phyloP scores from a whole-genome alignment of 2,329 filamentous ascomycete species.

The Lachnellula hyalina region DNA sequence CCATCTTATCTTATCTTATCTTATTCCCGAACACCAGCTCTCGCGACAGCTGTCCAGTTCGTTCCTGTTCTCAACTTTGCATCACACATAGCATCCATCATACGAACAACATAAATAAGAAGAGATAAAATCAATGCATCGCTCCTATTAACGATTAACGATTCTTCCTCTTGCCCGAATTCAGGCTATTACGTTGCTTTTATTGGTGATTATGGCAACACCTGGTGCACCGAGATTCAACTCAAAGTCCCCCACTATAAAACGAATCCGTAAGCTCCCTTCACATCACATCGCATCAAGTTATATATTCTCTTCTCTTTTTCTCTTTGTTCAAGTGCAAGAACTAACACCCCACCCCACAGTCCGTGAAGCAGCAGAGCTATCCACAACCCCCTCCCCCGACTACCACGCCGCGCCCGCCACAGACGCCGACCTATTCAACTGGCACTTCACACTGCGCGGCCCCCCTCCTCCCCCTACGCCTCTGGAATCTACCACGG shows the following conservation, averaged over 20 bases:
- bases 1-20: not conserved
- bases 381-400: conserved; percentile 71
- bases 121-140: not conserved
- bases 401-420: conserved; percentile 78
- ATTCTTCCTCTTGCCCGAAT: too few relatives aligned
- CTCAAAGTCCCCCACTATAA: conserved; percentile 76
- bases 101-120: too few relatives aligned
- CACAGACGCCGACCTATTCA: conserved; percentile 84
- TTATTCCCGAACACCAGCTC: not conserved
- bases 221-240: conserved; percentile 41
- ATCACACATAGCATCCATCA: not conserved
- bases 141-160: not conserved
- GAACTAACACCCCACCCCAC: conserved; percentile 7
- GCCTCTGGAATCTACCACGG: conserved; percentile 82
- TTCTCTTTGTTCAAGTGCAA: not conserved
- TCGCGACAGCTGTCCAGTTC: not conserved
- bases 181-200: too few relatives aligned
- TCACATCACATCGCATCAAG: conserved; percentile 2
- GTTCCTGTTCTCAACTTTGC: not conserved
- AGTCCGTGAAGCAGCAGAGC: conserved; percentile 89
- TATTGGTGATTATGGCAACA: conserved; percentile 17
- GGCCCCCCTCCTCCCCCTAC: conserved; percentile 70
- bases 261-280: conserved; percentile 64
- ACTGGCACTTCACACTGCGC: conserved; percentile 98
- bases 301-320: not conserved